Percentiles rank a stretch among this genome's conserved stretches.
Evolutionary conservation across 768 basidiomycete species (phyloP).

Genomic region (Mycena rosella): DNA sequence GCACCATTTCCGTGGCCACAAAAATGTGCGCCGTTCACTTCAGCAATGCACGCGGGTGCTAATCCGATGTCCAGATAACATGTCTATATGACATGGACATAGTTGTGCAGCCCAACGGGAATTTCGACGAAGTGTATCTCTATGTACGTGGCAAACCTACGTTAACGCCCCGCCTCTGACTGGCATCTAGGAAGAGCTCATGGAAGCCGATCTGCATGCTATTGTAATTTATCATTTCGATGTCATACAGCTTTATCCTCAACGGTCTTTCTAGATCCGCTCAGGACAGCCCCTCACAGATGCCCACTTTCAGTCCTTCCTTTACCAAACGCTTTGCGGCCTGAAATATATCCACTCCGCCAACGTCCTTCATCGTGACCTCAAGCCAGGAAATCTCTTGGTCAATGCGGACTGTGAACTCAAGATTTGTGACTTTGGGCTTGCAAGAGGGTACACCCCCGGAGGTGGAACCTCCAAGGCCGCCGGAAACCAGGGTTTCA

Average conservation of each 20-base stretch:
- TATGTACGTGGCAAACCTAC: conserved; percentile 66
- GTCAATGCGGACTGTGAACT: conserved; percentile 99
- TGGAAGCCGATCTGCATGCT: conserved; percentile 99
- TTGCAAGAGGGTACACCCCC: conserved; percentile 94
- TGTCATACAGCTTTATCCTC: neutral
- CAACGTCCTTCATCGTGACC: conserved; percentile 96
- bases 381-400: conserved; percentile 94
- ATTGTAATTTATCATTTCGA: conserved; percentile 69
- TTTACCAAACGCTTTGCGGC: conserved; percentile 98
- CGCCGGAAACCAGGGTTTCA: conserved; percentile 91
- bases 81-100: conserved; percentile 99
- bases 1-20: conserved; percentile 98
- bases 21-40: conserved; percentile 73
- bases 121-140: conserved; percentile 97
- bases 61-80: conserved; percentile 74
- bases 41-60: conserved; percentile 27
- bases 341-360: conserved; percentile 98
- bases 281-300: conserved; percentile 91
- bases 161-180: conserved; percentile 14
- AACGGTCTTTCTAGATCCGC: conserved; percentile 68
- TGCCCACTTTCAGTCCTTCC: conserved; percentile 94
- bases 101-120: conserved; percentile 90
- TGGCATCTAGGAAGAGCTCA: conserved; percentile 88
- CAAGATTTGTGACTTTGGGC: conserved; percentile 99
- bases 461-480: conserved; percentile 80